Base-by-base conservation (phyloP, 352 stramenopile genomes). In the Globisporangium echinulatum region DNA sequence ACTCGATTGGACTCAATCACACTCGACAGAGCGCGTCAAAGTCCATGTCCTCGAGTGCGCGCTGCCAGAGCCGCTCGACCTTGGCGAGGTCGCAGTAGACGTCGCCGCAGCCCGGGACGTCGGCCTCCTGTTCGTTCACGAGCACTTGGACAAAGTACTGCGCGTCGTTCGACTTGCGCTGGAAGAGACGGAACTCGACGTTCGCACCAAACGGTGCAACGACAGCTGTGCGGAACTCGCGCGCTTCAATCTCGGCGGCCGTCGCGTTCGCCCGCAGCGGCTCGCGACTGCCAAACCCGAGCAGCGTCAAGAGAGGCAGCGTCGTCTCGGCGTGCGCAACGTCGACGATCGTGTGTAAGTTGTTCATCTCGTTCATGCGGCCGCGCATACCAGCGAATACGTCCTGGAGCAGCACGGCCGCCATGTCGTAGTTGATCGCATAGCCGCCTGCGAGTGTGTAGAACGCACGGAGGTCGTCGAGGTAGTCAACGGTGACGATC, bases 261-360 rank as follows among this genome's bases (percentile, higher is more conserved):
- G 55, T 72, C 48, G 65, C 75, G 14, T 65, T 67, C 1, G 80
- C 69, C 5, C 59, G 52, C 13, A 90, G 64, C 13, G 72, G 59
- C 1, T 61, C 67, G 19, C 64, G 66, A 52, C 72, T 56, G 36
- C 73, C 70, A 54, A 79, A 85, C 13, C 82, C 80, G 14, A 92
- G 69, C 14, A 92, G 66, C 17, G 69, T 82, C 70, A 86, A 74
- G 8, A 92, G 70, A 33, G 83, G 80, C 14, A 92, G 57, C 42
- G 74, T 85, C 7, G 83, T 92, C 66, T 92, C 80, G 19, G 83
- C 81, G 54, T 92, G 83, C 2, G 79, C 83, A 66, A 92, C 90
- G 44, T 74, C 69, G 14, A 88, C 72, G 38, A 75, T 71, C 14
- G 67, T 81, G n/a, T 70, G 65, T 1, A 87, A 15, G 25, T 42